Evolutionary conservation across 805 yeast genomes (phyloP).

Genomic region (Nakazawaea laoshanensis): DNA sequence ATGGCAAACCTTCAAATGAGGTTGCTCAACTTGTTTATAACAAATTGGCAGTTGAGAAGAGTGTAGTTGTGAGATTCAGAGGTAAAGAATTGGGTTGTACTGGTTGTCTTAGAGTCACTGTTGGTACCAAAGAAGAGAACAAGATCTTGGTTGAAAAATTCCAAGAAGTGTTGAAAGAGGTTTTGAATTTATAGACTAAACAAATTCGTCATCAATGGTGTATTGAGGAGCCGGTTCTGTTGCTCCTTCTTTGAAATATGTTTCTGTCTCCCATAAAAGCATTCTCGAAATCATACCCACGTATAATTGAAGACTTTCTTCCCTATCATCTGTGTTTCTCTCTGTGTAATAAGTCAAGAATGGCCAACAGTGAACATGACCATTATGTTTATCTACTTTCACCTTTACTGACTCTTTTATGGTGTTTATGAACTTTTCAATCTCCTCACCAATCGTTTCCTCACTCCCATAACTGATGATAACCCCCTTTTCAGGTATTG

Average conservation of each 20-base stretch:
- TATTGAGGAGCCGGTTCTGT: constrained; percentile 11
- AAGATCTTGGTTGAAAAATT: constrained; percentile 43
- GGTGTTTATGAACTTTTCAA: constrained; percentile 20
- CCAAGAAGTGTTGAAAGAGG: constrained; percentile 5
- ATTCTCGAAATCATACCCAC: constrained; percentile 33
- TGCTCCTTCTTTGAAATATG: constrained; percentile 17
- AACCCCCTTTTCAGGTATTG: constrained; percentile 33
- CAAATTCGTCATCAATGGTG: constrained; percentile 13
- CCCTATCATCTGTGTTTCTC: constrained; percentile 31
- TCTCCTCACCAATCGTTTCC: constrained; percentile 30
- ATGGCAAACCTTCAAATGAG: constrained; percentile 58
- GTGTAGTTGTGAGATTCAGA: constrained; percentile 84
- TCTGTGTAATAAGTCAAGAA: constrained; percentile 31
- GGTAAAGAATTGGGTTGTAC: constrained; percentile 85
- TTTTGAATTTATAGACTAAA: constrained; percentile 5
- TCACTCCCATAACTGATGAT: constrained; percentile 33
- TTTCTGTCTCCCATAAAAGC: constrained; percentile 29
- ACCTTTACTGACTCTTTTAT: constrained; percentile 22
- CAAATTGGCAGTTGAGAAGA: constrained; percentile 59
- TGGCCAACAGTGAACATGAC: constrained; percentile 42
- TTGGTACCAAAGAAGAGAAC: constrained; percentile 81
- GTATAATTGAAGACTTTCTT: constrained; percentile 28
- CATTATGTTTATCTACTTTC: constrained; percentile 23
- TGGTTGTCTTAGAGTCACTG: constrained; percentile 81
- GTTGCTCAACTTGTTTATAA: constrained; percentile 62